Base-by-base conservation (phyloP, 257 asterid genomes). In the Orobanche coerulescens region DNA sequence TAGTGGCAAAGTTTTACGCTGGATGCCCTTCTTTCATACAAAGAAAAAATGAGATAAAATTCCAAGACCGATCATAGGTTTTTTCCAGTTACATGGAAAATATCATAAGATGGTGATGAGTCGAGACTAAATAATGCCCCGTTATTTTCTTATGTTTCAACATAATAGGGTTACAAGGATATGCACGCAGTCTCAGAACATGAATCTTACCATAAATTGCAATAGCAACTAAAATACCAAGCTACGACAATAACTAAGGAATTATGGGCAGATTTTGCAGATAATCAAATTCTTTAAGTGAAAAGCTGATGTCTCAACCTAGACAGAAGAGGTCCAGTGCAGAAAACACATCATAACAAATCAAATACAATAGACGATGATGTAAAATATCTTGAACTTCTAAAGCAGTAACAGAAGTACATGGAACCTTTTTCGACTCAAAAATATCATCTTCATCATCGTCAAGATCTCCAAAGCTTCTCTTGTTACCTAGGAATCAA, bases 401-500 rank as follows among this genome's bases (percentile, higher is more conserved):
- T 3, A 46, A 37, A 49, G 36, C 37, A 56, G 51, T 10, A 39
- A 36, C 7, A 36, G 42, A 62, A 30, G 31, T 0, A 20, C 18
- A 62, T 62, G 10, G 3, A 16, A 81, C 97, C 97, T 93, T 93
- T 65, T 81, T 86, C 5, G 98, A 77, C 63, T 94, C 95, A 80
- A 93, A 93, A 50, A 93, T 79, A 65, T 89, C 96, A 10, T 86
- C 98, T 47, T 93, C 97, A 5, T 93, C 97, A 23, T 91, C 95
- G 31, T 84, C 98, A 12, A 93, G 74, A 53, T 88, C 95, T 33
- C 84, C 94, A 55, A 83, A 88, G 71, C 81, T 66, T 82, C 97
- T 84, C 82, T 89, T 91, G 49, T 18, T 66, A 23, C 94, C 98
- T 92, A 54, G 40, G 2, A 36, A 57, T 62, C 49, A 31, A 23